Base-by-base conservation (phyloP, 805 yeast genomes). In the Naumovozyma castellii region DNA sequence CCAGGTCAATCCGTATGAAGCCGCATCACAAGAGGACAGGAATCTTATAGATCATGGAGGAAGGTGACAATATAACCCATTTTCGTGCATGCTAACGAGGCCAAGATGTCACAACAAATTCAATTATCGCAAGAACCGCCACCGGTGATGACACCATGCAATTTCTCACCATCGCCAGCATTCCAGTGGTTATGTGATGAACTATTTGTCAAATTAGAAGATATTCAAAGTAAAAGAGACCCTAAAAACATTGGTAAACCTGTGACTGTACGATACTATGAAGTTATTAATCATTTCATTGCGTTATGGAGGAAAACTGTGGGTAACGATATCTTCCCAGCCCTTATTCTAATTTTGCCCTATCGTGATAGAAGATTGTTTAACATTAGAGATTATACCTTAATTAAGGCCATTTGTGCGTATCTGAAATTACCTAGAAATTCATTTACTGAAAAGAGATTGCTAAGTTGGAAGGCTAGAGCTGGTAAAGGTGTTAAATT, bases 321-420 rank as follows among this genome's bases (percentile, higher is more conserved):
- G 0, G 86, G 86, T 0, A 58, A 67, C 14, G 72, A 87, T 56
- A 68, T 87, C 3, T 78, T 71, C 48, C 88, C 90, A 0, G 80
- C 80, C 1, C 66, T 83, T 13, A 63, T 77, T 25, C 64, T 87
- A 36, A 64, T 72, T 2, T 57, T 81, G 19, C 86, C 94, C 0
- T 71, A 76, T 39, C 66, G 75, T 38, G 94, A 84, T 48, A 63
- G 69, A 18, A 62, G 87, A 32, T 59, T 70, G 32, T 84, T 78
- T 56, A 69, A 75, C 45, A 65, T 84, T 32, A 78, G 76, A 53
- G 95, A 87, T 45, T 64, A 65, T 15, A 69, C 75, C 0, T 57
- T 88, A 27, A 82, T 80, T 0, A 64, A 59, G 38, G 49, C 72
- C 4, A 46, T 80, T 2, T 61, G 72, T 34, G 66, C 72, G 44